Conservation (phyloP, 306 rosid species). For the Ormosia semicastrata region DNA sequence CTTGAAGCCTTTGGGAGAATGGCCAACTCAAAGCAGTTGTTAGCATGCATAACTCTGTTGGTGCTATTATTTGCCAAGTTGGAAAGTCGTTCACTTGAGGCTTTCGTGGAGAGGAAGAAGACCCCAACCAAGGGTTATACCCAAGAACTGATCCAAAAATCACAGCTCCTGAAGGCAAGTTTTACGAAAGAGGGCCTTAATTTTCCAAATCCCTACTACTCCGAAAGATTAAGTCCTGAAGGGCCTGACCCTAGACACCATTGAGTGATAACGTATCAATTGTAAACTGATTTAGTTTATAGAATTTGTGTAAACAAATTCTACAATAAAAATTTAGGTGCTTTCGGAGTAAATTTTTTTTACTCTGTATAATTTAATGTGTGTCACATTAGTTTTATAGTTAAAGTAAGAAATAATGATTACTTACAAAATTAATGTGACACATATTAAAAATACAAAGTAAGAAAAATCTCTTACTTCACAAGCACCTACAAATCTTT, state of each 20-base stretch:
- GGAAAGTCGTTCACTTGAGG: constrained; percentile 34
- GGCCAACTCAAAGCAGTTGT: constrained; percentile 28
- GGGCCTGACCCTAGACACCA: constrained; percentile 53
- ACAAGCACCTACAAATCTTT: too few relatives aligned
- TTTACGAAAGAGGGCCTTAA: not conserved
- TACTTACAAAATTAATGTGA: too few relatives aligned
- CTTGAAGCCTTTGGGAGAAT: not conserved
- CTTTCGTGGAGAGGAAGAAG: constrained; percentile 16
- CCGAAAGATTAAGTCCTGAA: constrained; percentile 39
- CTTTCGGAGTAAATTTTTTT: too few relatives aligned
- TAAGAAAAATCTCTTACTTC: too few relatives aligned
- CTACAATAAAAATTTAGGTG: too few relatives aligned
- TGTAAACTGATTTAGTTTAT: not conserved
- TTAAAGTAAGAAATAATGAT: too few relatives aligned
- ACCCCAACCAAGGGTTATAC: not conserved
- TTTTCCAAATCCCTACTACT: not conserved
- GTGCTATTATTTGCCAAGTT: constrained; percentile 6
- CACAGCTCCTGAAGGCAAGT: constrained; percentile 22
- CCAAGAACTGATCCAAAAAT: constrained; percentile 19
- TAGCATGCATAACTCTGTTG: constrained; percentile 2
- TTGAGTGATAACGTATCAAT: not conserved
- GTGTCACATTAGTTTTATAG: too few relatives aligned
- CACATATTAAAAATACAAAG: too few relatives aligned
- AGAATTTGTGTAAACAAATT: too few relatives aligned
- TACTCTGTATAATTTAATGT: too few relatives aligned